Evolutionary conservation across 2,329 filamentous ascomycete genomes (phyloP), one percentile per base, ranked within the genome.

Genomic region (Talaromyces sp.): DNA sequence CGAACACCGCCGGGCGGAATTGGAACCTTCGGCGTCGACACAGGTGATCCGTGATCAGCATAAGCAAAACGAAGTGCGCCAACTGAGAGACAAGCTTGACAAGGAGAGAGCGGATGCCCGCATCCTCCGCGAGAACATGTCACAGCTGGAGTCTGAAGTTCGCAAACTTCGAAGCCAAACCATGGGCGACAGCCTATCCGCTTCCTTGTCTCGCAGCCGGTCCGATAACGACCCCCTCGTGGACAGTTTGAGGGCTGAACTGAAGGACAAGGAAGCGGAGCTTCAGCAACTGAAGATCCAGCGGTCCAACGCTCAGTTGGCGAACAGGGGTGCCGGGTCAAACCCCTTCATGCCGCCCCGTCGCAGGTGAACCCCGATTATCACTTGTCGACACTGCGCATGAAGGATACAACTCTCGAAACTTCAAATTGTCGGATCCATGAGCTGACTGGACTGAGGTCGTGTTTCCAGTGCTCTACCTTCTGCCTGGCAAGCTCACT

Each of bases 291-390:
- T 32, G 13, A 31, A 4, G 24, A 53, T 60, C 32, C 32, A 26
- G 26, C 31, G 46, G 29, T 56, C 58, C 14, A 46, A 60, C 31
- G 31, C 53, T 41, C 29, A 26, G 54, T 3, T 56, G 55, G 9
- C 46, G 31, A 35, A 17, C 5, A 31, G 11, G 32, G 13, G 53
- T 19, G 9, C 29, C n/a, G 31, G 38, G n/a, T 50, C 43, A 58
- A 58, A n/a, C 29, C 56, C 49, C 43, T 58, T 58, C 56, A 58
- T 38, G 49, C 27, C 43, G 11, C 46, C 46, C 2, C 27, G 43
- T 7, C 55, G 41, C 13, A 31, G 55, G 57, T 51, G 58, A 43
- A 58, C 52, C 53, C 59, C 55, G 54, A 56, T 46, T 58, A 31
- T 55, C 55, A 56, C 38, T 32, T 24, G 35, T 26, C 35, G 32